Evolutionary conservation across 2,329 filamentous ascomycete genomes (phyloP).

Genomic region (Coniochaeta sp.): DNA sequence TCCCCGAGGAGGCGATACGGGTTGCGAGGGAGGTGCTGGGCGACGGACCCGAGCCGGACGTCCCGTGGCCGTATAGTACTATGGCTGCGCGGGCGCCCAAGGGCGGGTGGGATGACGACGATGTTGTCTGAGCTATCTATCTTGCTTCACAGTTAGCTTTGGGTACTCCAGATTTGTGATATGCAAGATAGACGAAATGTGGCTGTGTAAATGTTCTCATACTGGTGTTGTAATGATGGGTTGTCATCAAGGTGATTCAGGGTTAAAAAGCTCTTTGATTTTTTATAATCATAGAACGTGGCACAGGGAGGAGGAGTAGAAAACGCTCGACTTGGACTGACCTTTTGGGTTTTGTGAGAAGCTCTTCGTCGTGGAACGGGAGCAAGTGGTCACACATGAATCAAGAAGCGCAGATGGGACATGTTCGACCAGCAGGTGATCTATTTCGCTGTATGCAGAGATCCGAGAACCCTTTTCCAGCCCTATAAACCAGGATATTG

Average conservation of each 20-base stretch:
- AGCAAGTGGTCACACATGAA: slow-evolving; percentile 13
- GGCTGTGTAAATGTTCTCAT: slow-evolving; percentile 37
- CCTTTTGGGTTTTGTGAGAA: slow-evolving; percentile 19
- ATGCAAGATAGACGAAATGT: slow-evolving; percentile 10
- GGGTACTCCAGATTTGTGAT: slow-evolving; percentile 21
- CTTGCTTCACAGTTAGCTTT: too few relatives aligned
- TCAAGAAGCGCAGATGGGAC: slow-evolving; percentile 10
- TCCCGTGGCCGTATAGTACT: slow-evolving; percentile 2
- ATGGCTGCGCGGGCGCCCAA: slow-evolving; percentile 2
- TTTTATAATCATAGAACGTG: slow-evolving; percentile 49
- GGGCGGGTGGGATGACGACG: slow-evolving; percentile 9
- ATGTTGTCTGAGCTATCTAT: slow-evolving; percentile 1
- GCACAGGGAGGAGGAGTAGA: slow-evolving; percentile 7
- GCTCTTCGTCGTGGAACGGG: neutral
- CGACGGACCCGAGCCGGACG: slow-evolving; percentile 5
- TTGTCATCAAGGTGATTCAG: slow-evolving; percentile 52
- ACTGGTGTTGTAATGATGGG: slow-evolving; percentile 40
- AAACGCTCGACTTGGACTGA: slow-evolving; percentile 29
- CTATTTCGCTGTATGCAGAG: slow-evolving; percentile 36
- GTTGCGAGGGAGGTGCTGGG: slow-evolving; percentile 56
- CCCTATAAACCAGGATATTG: slow-evolving; percentile 28
- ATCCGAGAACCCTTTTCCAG: slow-evolving; percentile 34
- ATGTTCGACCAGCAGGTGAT: slow-evolving; percentile 38
- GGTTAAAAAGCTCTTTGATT: slow-evolving; percentile 63
- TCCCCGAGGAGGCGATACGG: slow-evolving; percentile 65